phyloP scores from a whole-genome alignment of 2,329 filamentous ascomycete species.

The Fusarium sp. region DNA sequence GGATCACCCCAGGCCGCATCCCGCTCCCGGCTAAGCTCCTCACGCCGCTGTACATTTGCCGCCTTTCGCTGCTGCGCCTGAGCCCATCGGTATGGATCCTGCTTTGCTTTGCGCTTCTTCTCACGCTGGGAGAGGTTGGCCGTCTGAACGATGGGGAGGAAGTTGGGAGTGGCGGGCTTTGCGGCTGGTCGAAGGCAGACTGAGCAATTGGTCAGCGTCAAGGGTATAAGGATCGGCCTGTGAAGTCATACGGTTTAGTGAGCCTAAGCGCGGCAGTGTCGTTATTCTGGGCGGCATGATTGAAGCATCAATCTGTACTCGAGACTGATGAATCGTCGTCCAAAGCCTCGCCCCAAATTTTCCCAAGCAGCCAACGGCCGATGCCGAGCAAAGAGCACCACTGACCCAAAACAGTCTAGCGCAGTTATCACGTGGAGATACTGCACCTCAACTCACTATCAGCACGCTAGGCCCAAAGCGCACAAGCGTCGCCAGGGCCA shows the following conservation, averaged over 20 bases:
- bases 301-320: conserved; percentile 50
- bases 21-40: conserved; percentile 77
- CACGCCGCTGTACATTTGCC: conserved; percentile 83
- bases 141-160: conserved; percentile 74
- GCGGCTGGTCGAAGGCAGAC: conserved; percentile 73
- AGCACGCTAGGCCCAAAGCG: conserved; percentile 31
- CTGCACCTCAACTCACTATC: not conserved
- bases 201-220: conserved; percentile 54
- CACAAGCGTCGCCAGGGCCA: conserved; percentile 54
- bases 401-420: conserved; percentile 44
- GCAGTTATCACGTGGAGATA: conserved; percentile 49
- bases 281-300: conserved; percentile 80
- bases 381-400: conserved; percentile 16
- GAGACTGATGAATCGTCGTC: conserved; percentile 43
- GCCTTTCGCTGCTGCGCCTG: conserved; percentile 88
- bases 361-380: conserved; percentile 45
- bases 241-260: conserved; percentile 70
- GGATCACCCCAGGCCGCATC: conserved; percentile 80
- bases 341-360: conserved; percentile 53
- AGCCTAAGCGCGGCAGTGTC: conserved; percentile 71
- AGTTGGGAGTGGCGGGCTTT: conserved; percentile 63
- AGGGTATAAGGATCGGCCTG: not conserved
- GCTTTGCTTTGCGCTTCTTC: conserved; percentile 76
- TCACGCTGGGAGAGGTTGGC: conserved; percentile 75
- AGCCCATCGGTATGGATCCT: conserved; percentile 86